Percentiles rank a stretch among this genome's conserved stretches.
phyloP scores from a whole-genome alignment of 108 stramenopile genomes.

The Mediolabrus comicus region DNA sequence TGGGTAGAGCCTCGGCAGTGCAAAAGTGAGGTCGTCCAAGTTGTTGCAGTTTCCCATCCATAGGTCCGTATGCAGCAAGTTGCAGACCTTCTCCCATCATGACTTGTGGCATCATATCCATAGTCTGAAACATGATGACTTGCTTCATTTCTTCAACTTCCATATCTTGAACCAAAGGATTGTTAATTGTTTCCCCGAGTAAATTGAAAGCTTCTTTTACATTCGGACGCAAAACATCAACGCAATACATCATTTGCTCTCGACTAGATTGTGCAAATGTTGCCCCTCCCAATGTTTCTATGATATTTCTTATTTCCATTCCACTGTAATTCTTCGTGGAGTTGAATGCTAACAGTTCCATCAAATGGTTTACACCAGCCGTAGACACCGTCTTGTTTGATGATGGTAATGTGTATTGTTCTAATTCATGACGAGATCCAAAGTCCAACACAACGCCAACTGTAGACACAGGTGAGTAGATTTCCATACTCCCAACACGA shows the following conservation, averaged over 20 bases:
- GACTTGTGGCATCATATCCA: slow-evolving; percentile 76
- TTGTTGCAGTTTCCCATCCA: slow-evolving; percentile 58
- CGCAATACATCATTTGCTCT: slow-evolving; percentile 92
- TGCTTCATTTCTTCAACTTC: slow-evolving; percentile 73
- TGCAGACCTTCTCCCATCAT: slow-evolving; percentile 86
- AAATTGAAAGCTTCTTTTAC: slow-evolving; percentile 76
- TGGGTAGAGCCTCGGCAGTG: slow-evolving; percentile 56
- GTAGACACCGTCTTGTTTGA: slow-evolving; percentile 16
- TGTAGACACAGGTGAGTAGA: slow-evolving; percentile 74
- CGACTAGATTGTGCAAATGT: slow-evolving; percentile 80
- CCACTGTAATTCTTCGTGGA: slow-evolving; percentile 50
- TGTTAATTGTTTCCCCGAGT: slow-evolving; percentile 67
- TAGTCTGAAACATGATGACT: slow-evolving; percentile 78
- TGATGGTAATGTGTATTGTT: not conserved
- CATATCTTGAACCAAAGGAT: slow-evolving; percentile 54
- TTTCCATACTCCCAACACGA: slow-evolving; percentile 87
- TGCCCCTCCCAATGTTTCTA: slow-evolving; percentile 75
- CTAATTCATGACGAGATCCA: slow-evolving; percentile 80
- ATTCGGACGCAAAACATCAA: slow-evolving; percentile 92
- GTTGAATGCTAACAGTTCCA: slow-evolving; percentile 93
- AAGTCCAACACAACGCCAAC: slow-evolving; percentile 75
- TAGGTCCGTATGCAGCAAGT: slow-evolving; percentile 79
- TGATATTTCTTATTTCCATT: slow-evolving; percentile 47
- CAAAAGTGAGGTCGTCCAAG: slow-evolving; percentile 87
- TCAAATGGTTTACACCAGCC: slow-evolving; percentile 81